Evolutionary conservation across 2,329 filamentous ascomycete genomes (phyloP).

Genomic region (Hirsutella rhossiliensis): DNA sequence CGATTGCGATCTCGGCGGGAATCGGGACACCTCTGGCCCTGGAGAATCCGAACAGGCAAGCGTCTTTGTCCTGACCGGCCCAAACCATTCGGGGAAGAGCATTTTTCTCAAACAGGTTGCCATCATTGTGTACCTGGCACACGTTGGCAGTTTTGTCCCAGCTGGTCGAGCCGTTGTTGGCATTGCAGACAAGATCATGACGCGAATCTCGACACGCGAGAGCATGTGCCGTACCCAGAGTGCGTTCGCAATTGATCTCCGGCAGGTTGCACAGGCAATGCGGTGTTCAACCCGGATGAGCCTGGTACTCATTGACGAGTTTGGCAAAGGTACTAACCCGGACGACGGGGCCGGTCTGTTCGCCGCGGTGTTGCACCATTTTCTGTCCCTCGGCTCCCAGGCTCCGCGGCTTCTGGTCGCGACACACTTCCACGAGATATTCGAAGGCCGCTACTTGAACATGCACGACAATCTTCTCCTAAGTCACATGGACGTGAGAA

Average conservation of each 20-base stretch:
- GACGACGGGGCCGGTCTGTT: conserved; percentile 48
- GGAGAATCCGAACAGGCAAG: conserved; percentile 22
- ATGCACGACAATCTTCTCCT: conserved; percentile 40
- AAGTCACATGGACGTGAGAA: conserved; percentile 59
- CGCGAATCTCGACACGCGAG: conserved; percentile 66
- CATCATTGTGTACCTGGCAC: conserved; percentile 81
- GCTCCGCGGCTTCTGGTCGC: conserved; percentile 47
- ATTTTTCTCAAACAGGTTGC: conserved; percentile 91
- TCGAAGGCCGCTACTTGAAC: conserved; percentile 48
- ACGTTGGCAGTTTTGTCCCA: conserved; percentile 86
- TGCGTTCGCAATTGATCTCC: conserved; percentile 65
- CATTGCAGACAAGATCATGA: conserved; percentile 85
- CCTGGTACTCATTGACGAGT: conserved; percentile 86
- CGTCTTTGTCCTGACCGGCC: conserved; percentile 75
- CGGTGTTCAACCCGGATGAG: conserved; percentile 64
- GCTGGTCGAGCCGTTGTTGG: conserved; percentile 67
- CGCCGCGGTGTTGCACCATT: conserved; percentile 44
- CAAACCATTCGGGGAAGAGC: conserved; percentile 95
- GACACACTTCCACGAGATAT: conserved; percentile 61
- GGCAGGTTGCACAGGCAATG: conserved; percentile 70
- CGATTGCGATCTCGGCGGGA: conserved; percentile 57
- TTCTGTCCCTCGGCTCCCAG: conserved; percentile 30
- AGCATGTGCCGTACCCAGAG: conserved; percentile 47
- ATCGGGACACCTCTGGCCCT: conserved; percentile 20
- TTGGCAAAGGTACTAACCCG: conserved; percentile 53